Evolutionary conservation across 176 grass and related monocot species (phyloP), one percentile per base, ranked within the genome.

Genomic region (Pharus latifolius): DNA sequence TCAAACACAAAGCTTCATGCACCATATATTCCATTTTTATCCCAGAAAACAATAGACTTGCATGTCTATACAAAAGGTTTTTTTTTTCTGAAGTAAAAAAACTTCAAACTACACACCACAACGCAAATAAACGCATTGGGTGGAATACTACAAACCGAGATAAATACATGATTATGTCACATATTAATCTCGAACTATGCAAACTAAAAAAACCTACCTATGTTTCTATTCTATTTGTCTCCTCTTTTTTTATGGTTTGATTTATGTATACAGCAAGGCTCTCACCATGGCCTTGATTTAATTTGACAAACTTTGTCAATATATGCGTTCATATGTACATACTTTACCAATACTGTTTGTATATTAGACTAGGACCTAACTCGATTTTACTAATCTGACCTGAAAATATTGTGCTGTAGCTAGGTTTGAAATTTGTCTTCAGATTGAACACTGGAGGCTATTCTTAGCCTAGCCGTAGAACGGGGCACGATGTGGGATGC

Each of bases 401-500:
- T 78, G 62, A 74, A 60, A n/a, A 57, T 37, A 57, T 55, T 26
- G 48, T 56, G 32, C 13, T 5, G 35, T 5, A 9, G 32, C 1
- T 57, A 75, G 29, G 32, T 27, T 61, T 37, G 19, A 60, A 67
- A 49, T 46, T 70, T 17, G 18, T 41, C 13, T 84, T 40, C n/a
- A 26, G 56, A 79, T 17, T 42, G 55, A 51, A 75, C 16, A 12
- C 30, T 15, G 52, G 50, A 38, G 33, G 40, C 54, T 25, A 24
- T 78, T n/a, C 67, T 29, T 17, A 3, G 7, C 30, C 83, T 86
- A 86, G 51, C 83, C 83, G 50, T 86, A 86, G 72, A 86, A 86
- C 0, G 83, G 83, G 42, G 83, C 64, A 6, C 83, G 83, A 56
- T 86, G 83, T 15, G 83, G 83, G 77, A 86, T 81, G 50, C 83